Evolutionary conservation across 352 stramenopile genomes (phyloP), one percentile per base, ranked within the genome.

Genomic region (Phytopythium aichiense): DNA sequence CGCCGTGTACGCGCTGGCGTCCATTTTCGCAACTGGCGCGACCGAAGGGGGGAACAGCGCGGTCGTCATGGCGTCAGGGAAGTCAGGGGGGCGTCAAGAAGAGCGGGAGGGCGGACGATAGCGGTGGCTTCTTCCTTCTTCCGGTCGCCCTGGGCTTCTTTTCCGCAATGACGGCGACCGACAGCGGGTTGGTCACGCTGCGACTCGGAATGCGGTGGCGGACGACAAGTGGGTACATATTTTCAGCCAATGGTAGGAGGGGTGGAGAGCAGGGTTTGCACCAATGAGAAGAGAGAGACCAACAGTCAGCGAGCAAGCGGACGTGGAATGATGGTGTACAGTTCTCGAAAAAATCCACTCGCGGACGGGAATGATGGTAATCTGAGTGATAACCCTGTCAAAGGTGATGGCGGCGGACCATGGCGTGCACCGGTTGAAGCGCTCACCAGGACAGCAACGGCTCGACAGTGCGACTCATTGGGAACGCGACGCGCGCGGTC

Each of bases 11-110:
- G 65, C 52, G 25, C 64, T 9, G 30, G 60, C n/a, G 42, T 76
- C 66, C 56, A 73, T 73, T n/a, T 70, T 72, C 30, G 60, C 20
- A n/a, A 68, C 65, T 70, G 69, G 54, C 12, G 63, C 65, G 48
- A 74, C 60, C n/a, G 68, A 64, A 22, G 65, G 43, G 18, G 58
- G 64, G 64, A 56, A 67, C 7, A 75, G 55, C 53, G 71, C 68
- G 61, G 68, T 72, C 54, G 65, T 67, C 68, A 75, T 75, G 53
- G 18, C 53, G 18, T 33, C 12, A 23, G 7, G 46, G 33, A 11
- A 7, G 5, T 28, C 4, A 11, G 49, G 49, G 18, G 49, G 49
- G 15, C 49, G 49, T 23, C 18, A 12, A 15, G 49, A 12, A 16
- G 25, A 11, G 22, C 23, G 9, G 2, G 2, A 42, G 37, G 37